These are phyloP conservation scores for Fusarium sp. DNA, from an alignment of 2,329 filamentous ascomycete species.

Conservation along the genomic window DNA sequence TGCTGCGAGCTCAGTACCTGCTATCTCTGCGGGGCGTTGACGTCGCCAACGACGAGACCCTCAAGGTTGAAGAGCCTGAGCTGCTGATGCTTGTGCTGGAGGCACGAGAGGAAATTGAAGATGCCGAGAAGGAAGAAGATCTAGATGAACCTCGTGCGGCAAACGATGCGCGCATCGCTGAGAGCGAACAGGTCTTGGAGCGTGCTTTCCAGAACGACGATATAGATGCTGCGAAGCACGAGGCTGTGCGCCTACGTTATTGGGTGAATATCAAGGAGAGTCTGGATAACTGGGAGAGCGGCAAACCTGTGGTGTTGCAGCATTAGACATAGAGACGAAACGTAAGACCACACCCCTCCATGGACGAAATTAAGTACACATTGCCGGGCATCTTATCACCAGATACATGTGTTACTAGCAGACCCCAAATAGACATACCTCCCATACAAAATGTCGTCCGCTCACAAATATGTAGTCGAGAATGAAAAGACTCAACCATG, in stretches of 20 bases:
- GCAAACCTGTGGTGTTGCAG: conserved; percentile 68
- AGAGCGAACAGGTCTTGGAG: conserved; percentile 72
- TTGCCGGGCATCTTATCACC: no score
- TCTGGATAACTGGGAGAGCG: conserved; percentile 85
- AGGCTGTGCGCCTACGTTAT: conserved; percentile 84
- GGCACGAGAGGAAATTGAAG: conserved; percentile 79
- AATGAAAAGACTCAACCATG: conserved; percentile 1
- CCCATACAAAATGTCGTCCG: background rate
- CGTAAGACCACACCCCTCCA: background rate
- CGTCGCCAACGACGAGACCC: conserved; percentile 80
- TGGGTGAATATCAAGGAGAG: conserved; percentile 90
- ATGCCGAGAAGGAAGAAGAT: conserved; percentile 73
- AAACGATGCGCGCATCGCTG: conserved; percentile 75
- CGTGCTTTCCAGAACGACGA: conserved; percentile 74
- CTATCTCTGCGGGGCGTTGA: conserved; percentile 80
- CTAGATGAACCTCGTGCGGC: conserved; percentile 67
- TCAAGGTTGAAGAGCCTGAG: conserved; percentile 73
- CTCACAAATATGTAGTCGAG: background rate
- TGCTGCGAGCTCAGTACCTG: conserved; percentile 89
- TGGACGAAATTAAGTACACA: background rate
- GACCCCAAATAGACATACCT: no score
- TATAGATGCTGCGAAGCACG: conserved; percentile 71
- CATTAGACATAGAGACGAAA: conserved; percentile 51
- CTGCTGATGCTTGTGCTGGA: conserved; percentile 85
- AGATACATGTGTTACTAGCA: no score